Evolutionary conservation across 495 filamentous ascomycete genomes (phyloP), one percentile per base, ranked within the genome.

Genomic region (Aspergillus haitiensis): DNA sequence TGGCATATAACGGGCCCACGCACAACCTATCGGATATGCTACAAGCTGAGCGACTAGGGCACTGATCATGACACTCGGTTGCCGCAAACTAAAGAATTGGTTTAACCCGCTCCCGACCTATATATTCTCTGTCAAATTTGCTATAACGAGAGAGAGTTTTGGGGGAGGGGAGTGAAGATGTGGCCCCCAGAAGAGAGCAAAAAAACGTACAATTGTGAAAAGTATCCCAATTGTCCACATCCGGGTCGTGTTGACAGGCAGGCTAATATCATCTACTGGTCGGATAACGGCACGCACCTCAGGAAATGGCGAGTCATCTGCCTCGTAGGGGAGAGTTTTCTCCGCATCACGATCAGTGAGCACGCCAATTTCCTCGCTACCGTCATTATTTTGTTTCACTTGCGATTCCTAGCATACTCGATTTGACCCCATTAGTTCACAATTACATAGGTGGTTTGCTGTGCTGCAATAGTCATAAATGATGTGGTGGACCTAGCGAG

Each of bases 221-320:
- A 88, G 45, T 56, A 91, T 66, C 32, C 88, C 88, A 65, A 90
- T 87, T 15, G 82, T 74, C 88, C 88, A 91, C 62, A 88, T 88
- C 47, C 88, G 85, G 50, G 87, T 78, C 6, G 88, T 90, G 55
- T 87, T 89, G 33, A 83, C 78, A 9, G 86, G 86, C 54, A 87
- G 68, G n/a, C 81, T 75, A 55, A 84, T 78, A 64, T 90, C 86
- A 70, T 91, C 84, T 61, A 82, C 83, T 55, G 85, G 68, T 21
- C 58, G 62, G 12, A 75, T 72, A 58, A 77, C 72, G 27, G 74
- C 72, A 34, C 70, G 76, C 31, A 73, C 89, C 70, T 91, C 86
- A 33, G 86, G 85, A 60, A 89, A 91, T 13, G 87, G 87, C 48
- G 86, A 89, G 62, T 91, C 80, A 48, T 89, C 84, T 51, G 83